Percentiles rank a stretch among this genome's conserved stretches.
These are phyloP conservation scores for Neurospora sp. DNA, from an alignment of 495 filamentous ascomycete genomes.

Conservation along the genomic window DNA sequence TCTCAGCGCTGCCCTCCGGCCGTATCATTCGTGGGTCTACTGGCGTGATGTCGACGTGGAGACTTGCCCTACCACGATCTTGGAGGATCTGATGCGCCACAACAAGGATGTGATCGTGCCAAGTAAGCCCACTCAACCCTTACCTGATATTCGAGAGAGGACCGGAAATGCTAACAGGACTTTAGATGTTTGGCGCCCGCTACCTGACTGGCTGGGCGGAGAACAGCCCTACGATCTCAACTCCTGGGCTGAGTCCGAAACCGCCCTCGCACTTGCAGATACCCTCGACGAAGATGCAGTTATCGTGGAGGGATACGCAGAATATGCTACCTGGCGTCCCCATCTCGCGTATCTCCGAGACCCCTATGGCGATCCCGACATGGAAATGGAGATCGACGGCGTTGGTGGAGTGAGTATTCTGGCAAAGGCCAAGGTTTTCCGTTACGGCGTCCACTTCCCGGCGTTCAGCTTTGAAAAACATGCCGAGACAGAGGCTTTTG, in stretches of 20 bases:
- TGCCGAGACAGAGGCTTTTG: slow-evolving; percentile 96
- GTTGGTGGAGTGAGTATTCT: slow-evolving; percentile 96
- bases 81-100: slow-evolving; percentile 97
- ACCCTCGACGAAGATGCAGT: slow-evolving; percentile 97
- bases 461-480: slow-evolving; percentile 99
- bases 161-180: slow-evolving; percentile 1
- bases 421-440: slow-evolving; percentile 90
- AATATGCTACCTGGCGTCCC: slow-evolving; percentile 97
- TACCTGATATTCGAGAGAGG: neutral
- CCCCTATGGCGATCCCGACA: slow-evolving; percentile 94
- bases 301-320: slow-evolving; percentile 97
- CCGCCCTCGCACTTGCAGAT: slow-evolving; percentile 84
- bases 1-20: slow-evolving; percentile 82
- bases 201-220: slow-evolving; percentile 97
- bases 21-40: slow-evolving; percentile 98
- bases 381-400: slow-evolving; percentile 99
- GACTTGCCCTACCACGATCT: slow-evolving; percentile 88
- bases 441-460: slow-evolving; percentile 92
- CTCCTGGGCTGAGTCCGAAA: slow-evolving; percentile 99
- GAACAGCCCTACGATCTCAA: slow-evolving; percentile 99
- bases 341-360: slow-evolving; percentile 96
- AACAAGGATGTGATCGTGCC: slow-evolving; percentile 99
- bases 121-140: slow-evolving; percentile 54
- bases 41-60: slow-evolving; percentile 99
- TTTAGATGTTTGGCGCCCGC: slow-evolving; percentile 92